These are phyloP conservation scores for Debaryomyces nepalensis DNA, from an alignment of 1,139 yeast species.

Conservation along the genomic window DNA sequence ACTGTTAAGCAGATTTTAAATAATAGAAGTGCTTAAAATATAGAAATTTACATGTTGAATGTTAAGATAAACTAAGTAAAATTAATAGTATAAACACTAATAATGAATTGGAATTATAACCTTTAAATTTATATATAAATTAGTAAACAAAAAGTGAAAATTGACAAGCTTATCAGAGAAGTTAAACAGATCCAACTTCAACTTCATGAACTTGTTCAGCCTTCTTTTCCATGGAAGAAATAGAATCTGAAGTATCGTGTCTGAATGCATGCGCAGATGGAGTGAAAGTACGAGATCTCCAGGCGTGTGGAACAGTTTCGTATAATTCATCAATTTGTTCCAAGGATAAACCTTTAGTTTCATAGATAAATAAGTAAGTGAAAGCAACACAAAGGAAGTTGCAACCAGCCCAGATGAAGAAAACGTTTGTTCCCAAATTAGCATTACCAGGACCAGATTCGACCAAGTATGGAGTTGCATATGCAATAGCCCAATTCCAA, in stretches of 20 bases:
- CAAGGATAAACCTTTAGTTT: slow-evolving; percentile 73
- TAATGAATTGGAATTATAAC: not conserved
- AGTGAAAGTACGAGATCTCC: slow-evolving; percentile 36
- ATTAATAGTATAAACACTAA: not conserved
- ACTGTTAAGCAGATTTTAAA: slow-evolving; percentile 45
- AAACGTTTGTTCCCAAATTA: slow-evolving; percentile 65
- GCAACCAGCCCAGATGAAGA: slow-evolving; percentile 69
- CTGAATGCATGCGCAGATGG: slow-evolving; percentile 43
- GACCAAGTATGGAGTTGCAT: slow-evolving; percentile 69
- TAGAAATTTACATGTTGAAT: not conserved
- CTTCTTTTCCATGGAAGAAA: slow-evolving; percentile 24
- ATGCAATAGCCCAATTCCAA: slow-evolving; percentile 71
- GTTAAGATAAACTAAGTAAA: not conserved
- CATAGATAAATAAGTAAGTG: slow-evolving; percentile 70
- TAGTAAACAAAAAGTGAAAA: not conserved
- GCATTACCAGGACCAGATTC: slow-evolving; percentile 65
- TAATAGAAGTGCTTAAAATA: no score
- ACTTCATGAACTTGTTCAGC: slow-evolving; percentile 27
- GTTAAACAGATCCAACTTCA: slow-evolving; percentile 17
- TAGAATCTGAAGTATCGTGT: slow-evolving; percentile 23
- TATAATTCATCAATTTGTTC: slow-evolving; percentile 65
- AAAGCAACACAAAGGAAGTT: slow-evolving; percentile 47
- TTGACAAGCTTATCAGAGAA: not conserved
- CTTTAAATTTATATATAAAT: no score
- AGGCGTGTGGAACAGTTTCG: slow-evolving; percentile 37